Evolutionary conservation across 495 filamentous ascomycete species (phyloP).

Genomic region (Venustampulla echinocandica): DNA sequence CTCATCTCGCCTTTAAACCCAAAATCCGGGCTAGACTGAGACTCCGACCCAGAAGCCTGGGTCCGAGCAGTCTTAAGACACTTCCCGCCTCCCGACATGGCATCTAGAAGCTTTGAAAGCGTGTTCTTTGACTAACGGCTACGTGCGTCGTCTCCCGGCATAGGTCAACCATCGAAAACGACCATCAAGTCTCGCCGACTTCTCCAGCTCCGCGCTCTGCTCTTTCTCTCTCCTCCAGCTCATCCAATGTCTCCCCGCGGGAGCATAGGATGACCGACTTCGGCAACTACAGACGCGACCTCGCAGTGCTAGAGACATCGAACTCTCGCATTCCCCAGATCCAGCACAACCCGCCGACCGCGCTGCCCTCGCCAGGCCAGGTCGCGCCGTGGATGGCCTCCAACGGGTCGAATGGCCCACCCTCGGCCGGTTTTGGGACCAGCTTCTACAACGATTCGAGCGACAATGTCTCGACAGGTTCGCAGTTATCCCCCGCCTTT

Average conservation of each 20-base stretch:
- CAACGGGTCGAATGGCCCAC: conserved; percentile 27
- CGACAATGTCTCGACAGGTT: conserved; percentile 47
- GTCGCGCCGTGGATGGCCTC: conserved; percentile 40
- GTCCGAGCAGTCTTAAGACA: too few relatives aligned
- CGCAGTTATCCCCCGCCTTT: conserved; percentile 58
- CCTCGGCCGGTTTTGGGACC: conserved; percentile 25
- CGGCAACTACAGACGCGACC: conserved; percentile 58
- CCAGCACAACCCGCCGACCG: conserved; percentile 44
- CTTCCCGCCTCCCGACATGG: conserved; percentile 2
- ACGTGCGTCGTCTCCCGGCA: conserved; percentile 20
- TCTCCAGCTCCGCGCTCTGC: conserved; percentile 31
- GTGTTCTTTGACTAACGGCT: conserved; percentile 24
- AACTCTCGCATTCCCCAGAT: conserved; percentile 44
- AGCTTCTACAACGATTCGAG: conserved; percentile 60
- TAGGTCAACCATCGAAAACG: conserved; percentile 30
- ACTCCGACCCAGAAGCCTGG: too few relatives aligned
- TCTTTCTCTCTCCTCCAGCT: conserved; percentile 38
- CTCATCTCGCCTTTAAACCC: too few relatives aligned
- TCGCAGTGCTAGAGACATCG: conserved; percentile 57
- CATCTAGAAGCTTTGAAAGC: conserved; percentile 13
- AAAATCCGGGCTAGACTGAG: too few relatives aligned
- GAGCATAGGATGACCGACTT: conserved; percentile 46
- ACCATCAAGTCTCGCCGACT: conserved; percentile 45
- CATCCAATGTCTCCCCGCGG: conserved; percentile 38
- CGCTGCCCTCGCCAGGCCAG: conserved; percentile 37